phyloP scores from a whole-genome alignment of 768 basidiomycete genomes.

The Pleurotus eryngii region DNA sequence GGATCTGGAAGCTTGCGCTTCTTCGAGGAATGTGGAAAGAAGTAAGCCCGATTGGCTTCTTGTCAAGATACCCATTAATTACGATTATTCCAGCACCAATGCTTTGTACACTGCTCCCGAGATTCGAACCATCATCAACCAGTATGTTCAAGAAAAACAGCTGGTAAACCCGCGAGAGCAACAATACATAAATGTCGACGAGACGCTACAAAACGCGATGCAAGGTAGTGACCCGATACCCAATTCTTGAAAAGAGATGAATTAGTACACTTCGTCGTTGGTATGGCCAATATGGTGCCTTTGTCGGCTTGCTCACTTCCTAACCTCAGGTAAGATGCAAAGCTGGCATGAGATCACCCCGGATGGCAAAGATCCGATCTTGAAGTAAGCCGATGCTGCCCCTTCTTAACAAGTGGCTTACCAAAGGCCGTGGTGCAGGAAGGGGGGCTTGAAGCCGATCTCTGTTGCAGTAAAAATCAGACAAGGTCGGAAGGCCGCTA shows the following conservation, averaged over 20 bases:
- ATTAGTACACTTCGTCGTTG: slow-evolving; percentile 45
- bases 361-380: slow-evolving; percentile 51
- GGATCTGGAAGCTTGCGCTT: slow-evolving; percentile 38
- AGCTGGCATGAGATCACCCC: slow-evolving; percentile 63
- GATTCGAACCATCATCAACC: slow-evolving; percentile 53
- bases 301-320: background rate
- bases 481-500: slow-evolving; percentile 77
- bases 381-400: slow-evolving; percentile 46
- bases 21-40: slow-evolving; percentile 61
- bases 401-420: background rate
- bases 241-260: slow-evolving; percentile 72
- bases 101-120: slow-evolving; percentile 55
- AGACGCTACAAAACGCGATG: slow-evolving; percentile 28
- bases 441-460: slow-evolving; percentile 72
- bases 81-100: slow-evolving; percentile 36
- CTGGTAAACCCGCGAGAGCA: slow-evolving; percentile 67
- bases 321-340: slow-evolving; percentile 58
- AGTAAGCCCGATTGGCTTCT: slow-evolving; percentile 38
- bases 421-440: slow-evolving; percentile 42
- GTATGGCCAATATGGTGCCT: background rate
- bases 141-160: slow-evolving; percentile 57
- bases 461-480: slow-evolving; percentile 66
- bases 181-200: slow-evolving; percentile 69
- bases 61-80: background rate
- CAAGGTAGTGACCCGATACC: slow-evolving; percentile 7